These are phyloP conservation scores for Tolypocladium guangdongense DNA, from an alignment of 2,329 filamentous ascomycete species.

Conservation along the genomic window DNA sequence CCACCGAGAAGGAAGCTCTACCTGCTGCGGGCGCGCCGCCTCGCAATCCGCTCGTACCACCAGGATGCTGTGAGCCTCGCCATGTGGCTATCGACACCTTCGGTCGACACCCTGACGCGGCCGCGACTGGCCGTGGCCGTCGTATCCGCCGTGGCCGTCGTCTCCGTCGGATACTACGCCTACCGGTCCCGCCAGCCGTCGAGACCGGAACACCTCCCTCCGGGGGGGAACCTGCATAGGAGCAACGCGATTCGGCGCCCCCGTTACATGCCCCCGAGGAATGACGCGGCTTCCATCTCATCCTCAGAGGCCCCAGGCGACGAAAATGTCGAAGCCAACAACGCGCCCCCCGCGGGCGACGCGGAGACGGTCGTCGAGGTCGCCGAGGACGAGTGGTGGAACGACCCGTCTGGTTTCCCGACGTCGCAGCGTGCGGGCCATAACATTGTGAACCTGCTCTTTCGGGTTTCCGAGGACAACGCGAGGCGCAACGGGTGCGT, in stretches of 20 bases:
- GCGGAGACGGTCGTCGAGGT: slow-evolving; percentile 28
- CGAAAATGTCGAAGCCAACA: slow-evolving; percentile 29
- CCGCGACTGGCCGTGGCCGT: slow-evolving; percentile 44
- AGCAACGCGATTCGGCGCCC: slow-evolving; percentile 55
- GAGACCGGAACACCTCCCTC: slow-evolving; percentile 11
- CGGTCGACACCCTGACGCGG: slow-evolving; percentile 43
- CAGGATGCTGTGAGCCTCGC: slow-evolving; percentile 23
- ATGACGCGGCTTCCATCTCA: slow-evolving; percentile 29
- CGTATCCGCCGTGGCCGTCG: slow-evolving; percentile 43
- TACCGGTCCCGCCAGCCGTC: slow-evolving; percentile 29
- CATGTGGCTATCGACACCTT: slow-evolving; percentile 38
- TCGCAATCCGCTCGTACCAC: slow-evolving; percentile 1
- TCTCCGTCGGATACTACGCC: slow-evolving; percentile 47
- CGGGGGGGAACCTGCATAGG: slow-evolving; percentile 40
- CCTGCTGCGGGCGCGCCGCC: background rate
- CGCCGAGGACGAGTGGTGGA: slow-evolving; percentile 41
- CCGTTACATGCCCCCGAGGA: slow-evolving; percentile 22
- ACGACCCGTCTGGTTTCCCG: slow-evolving; percentile 29
- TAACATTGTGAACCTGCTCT: slow-evolving; percentile 75
- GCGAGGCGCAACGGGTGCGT: slow-evolving; percentile 80
- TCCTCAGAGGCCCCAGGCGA: slow-evolving; percentile 30
- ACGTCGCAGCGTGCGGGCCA: slow-evolving; percentile 50
- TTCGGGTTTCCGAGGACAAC: slow-evolving; percentile 89
- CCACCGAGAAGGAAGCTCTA: background rate
- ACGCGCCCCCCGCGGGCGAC: slow-evolving; percentile 19